Percentiles rank a stretch among this genome's conserved stretches.
phyloP scores from a whole-genome alignment of 305 asterid genomes.

The Fraxinus nigra region DNA sequence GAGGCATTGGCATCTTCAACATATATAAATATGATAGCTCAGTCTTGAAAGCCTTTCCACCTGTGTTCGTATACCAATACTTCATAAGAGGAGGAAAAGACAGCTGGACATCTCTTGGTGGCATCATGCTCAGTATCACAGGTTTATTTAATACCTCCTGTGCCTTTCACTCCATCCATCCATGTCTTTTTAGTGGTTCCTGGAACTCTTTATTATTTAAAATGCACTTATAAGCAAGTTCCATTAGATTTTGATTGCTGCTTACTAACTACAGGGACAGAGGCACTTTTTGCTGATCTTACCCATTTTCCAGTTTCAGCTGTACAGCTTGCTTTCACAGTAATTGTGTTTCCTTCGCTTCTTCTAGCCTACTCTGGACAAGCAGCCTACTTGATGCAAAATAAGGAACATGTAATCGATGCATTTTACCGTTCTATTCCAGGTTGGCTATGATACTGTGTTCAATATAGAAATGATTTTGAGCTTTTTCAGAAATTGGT shows the following conservation, averaged over 20 bases:
- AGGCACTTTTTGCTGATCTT: slow-evolving; percentile 95
- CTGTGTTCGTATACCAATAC: too few relatives aligned
- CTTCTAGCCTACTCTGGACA: slow-evolving; percentile 91
- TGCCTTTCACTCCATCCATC: not conserved
- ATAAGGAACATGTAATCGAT: slow-evolving; percentile 63
- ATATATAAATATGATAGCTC: too few relatives aligned
- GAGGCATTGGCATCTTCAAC: too few relatives aligned
- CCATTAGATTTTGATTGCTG: slow-evolving; percentile 12
- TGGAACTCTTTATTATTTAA: not conserved
- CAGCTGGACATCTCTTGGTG: too few relatives aligned
- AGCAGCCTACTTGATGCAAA: slow-evolving; percentile 86
- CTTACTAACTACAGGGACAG: slow-evolving; percentile 62
- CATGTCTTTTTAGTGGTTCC: not conserved
- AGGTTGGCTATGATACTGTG: slow-evolving; percentile 36
- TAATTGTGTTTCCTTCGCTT: slow-evolving; percentile 84
- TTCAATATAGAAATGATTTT: not conserved
- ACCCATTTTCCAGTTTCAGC: slow-evolving; percentile 90
- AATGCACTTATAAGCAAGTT: not conserved
- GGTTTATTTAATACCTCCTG: slow-evolving; percentile 35
- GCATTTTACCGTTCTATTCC: slow-evolving; percentile 97
- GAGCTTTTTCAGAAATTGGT: too few relatives aligned
- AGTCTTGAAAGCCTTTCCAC: too few relatives aligned
- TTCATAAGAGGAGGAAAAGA: too few relatives aligned
- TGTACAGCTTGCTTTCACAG: slow-evolving; percentile 86
- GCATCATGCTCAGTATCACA: slow-evolving; percentile 31